Evolutionary conservation across 345 rosid genomes (phyloP).

Genomic region (Tarenaya hassleriana): DNA sequence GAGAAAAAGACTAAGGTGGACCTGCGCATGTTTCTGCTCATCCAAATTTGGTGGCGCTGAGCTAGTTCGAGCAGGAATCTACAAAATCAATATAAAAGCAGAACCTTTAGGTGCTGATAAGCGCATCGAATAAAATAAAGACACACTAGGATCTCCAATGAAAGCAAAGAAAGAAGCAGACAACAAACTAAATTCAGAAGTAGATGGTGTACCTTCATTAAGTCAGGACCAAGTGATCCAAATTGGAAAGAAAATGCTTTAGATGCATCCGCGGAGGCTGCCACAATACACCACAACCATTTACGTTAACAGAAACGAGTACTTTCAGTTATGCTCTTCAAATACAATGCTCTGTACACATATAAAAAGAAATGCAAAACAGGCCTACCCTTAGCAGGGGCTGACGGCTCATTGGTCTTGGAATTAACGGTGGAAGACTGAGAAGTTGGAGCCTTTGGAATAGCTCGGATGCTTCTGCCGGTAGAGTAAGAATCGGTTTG

Average conservation of each 20-base stretch:
- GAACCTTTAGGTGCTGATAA: slow-evolving; percentile 13
- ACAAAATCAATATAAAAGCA: slow-evolving; percentile 20
- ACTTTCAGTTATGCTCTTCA: no score
- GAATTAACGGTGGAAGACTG: slow-evolving; percentile 56
- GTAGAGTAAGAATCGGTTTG: slow-evolving; percentile 35
- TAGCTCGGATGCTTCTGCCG: slow-evolving; percentile 40
- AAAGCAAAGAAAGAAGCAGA: not conserved
- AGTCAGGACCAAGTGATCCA: slow-evolving; percentile 77
- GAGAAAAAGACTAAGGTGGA: slow-evolving; percentile 22
- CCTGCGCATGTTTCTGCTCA: slow-evolving; percentile 94
- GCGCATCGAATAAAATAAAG: not conserved
- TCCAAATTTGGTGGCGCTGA: slow-evolving; percentile 98
- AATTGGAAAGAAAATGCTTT: slow-evolving; percentile 68
- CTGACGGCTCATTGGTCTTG: slow-evolving; percentile 27
- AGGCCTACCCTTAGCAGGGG: slow-evolving; percentile 54
- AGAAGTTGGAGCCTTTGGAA: slow-evolving; percentile 84
- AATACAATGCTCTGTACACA: not conserved
- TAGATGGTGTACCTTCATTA: slow-evolving; percentile 50
- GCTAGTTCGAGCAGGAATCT: slow-evolving; percentile 95
- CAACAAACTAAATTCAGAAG: slow-evolving; percentile 7
- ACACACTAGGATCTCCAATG: not conserved
- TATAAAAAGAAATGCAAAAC: not conserved
- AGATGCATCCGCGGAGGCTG: slow-evolving; percentile 53
- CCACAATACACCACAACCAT: slow-evolving; percentile 8
- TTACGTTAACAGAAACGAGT: not conserved